Conservation (phyloP, 768 basidiomycete species). For the Phylloporus sp. region DNA sequence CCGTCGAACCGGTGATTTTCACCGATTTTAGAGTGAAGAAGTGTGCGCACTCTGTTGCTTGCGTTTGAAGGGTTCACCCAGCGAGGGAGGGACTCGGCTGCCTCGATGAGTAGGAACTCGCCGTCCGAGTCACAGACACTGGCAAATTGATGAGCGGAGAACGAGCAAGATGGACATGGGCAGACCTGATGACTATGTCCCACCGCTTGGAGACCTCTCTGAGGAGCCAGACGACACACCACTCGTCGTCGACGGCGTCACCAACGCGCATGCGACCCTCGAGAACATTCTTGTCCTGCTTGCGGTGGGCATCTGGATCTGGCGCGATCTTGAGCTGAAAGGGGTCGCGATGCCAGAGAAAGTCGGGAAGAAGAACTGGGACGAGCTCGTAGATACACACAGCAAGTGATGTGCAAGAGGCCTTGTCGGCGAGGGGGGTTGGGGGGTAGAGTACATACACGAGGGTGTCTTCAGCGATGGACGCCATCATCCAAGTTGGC, state of each 20-base stretch:
- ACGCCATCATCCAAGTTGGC: slow-evolving; percentile 28
- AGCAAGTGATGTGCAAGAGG: slow-evolving; percentile 61
- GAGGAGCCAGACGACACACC: slow-evolving; percentile 90
- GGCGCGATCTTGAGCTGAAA: slow-evolving; percentile 71
- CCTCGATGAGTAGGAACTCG: slow-evolving; percentile 94
- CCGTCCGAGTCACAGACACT: slow-evolving; percentile 85
- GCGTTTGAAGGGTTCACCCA: slow-evolving; percentile 94
- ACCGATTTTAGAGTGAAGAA: slow-evolving; percentile 25
- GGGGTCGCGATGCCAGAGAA: slow-evolving; percentile 82
- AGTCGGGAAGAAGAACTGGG: slow-evolving; percentile 50
- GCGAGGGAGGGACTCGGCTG: slow-evolving; percentile 79
- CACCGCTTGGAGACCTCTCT: slow-evolving; percentile 71
- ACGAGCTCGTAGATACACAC: slow-evolving; percentile 60
- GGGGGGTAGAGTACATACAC: slow-evolving; percentile 72
- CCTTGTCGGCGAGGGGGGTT: slow-evolving; percentile 48
- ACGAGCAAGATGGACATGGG: background rate
- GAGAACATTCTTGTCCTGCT: slow-evolving; percentile 48
- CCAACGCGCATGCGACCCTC: slow-evolving; percentile 89
- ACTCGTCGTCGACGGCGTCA: slow-evolving; percentile 97
- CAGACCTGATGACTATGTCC: slow-evolving; percentile 78
- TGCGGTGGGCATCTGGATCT: slow-evolving; percentile 37
- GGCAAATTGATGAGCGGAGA: background rate
- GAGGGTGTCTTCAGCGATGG: slow-evolving; percentile 84
- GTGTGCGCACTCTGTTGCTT: slow-evolving; percentile 79
- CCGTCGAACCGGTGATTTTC: slow-evolving; percentile 32